phyloP scores from a whole-genome alignment of 495 filamentous ascomycete genomes.

The Penicillium tannophilum region DNA sequence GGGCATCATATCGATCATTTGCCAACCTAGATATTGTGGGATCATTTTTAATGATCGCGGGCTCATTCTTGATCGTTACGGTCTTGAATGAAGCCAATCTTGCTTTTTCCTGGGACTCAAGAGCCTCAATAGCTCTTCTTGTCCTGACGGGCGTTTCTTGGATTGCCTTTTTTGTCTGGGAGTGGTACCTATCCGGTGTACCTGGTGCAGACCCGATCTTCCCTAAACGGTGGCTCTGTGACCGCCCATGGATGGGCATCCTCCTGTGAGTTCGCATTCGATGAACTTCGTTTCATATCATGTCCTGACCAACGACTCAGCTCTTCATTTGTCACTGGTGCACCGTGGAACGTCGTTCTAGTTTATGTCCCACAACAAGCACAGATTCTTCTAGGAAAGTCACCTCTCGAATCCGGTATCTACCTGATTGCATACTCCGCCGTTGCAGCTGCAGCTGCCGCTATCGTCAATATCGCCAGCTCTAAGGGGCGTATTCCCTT shows the following conservation, averaged over 20 bases:
- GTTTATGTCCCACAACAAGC: slow-evolving; percentile 63
- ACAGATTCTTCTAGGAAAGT: slow-evolving; percentile 54
- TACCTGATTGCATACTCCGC: slow-evolving; percentile 57
- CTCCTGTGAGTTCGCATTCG: slow-evolving; percentile 29
- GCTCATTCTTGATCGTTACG: slow-evolving; percentile 58
- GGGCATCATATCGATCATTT: slow-evolving; percentile 32
- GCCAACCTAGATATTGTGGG: slow-evolving; percentile 58
- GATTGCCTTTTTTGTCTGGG: slow-evolving; percentile 42
- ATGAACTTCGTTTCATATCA: background rate
- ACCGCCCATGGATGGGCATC: slow-evolving; percentile 36
- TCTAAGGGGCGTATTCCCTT: slow-evolving; percentile 47
- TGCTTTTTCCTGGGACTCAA: slow-evolving; percentile 41
- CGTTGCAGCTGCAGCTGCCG: slow-evolving; percentile 51
- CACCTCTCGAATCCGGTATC: slow-evolving; percentile 53
- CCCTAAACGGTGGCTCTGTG: slow-evolving; percentile 37
- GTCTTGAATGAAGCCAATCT: slow-evolving; percentile 60
- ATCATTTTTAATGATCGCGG: slow-evolving; percentile 52
- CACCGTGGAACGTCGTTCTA: slow-evolving; percentile 54
- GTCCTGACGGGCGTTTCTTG: slow-evolving; percentile 37
- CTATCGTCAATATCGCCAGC: slow-evolving; percentile 46
- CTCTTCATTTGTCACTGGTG: slow-evolving; percentile 45
- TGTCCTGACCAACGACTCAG: slow-evolving; percentile 11
- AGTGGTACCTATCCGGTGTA: slow-evolving; percentile 35
- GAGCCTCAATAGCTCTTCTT: slow-evolving; percentile 46
- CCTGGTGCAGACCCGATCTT: slow-evolving; percentile 38